A percentile compares a stretch with the other conserved stretches of the same genome.
Conservation (phyloP, 495 filamentous ascomycete species). For the Hypomontagnella submonticulosa region DNA sequence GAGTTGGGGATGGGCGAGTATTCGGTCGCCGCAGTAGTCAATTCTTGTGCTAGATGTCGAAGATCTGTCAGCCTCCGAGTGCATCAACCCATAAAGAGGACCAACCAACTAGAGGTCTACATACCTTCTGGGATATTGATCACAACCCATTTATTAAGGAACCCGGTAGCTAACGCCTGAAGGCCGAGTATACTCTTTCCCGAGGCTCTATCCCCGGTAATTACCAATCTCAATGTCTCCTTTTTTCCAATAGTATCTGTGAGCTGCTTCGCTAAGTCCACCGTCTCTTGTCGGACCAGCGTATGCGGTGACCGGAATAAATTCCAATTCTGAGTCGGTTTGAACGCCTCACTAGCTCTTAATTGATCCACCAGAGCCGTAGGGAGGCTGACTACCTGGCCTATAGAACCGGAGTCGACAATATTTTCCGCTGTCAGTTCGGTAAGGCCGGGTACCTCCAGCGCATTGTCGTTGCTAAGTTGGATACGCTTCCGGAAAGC, state of each 20-base stretch:
- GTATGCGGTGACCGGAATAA: slow-evolving; percentile 83
- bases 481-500: slow-evolving; percentile 87
- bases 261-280: slow-evolving; percentile 74
- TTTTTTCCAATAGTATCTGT: slow-evolving; percentile 62
- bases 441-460: slow-evolving; percentile 73
- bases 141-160: slow-evolving; percentile 87
- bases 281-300: slow-evolving; percentile 77
- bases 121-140: slow-evolving; percentile 91
- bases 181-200: slow-evolving; percentile 89
- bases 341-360: slow-evolving; percentile 86
- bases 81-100: neutral
- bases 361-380: slow-evolving; percentile 77
- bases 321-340: slow-evolving; percentile 87
- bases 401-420: slow-evolving; percentile 63
- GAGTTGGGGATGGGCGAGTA: slow-evolving; percentile 75
- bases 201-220: slow-evolving; percentile 76
- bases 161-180: slow-evolving; percentile 85
- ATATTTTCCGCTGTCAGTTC: slow-evolving; percentile 68
- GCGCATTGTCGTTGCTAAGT: slow-evolving; percentile 91
- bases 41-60: slow-evolving; percentile 73
- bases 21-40: slow-evolving; percentile 79
- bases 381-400: slow-evolving; percentile 76
- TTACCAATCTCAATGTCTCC: slow-evolving; percentile 69
- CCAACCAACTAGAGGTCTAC: slow-evolving; percentile 19
- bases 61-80: slow-evolving; percentile 23